phyloP scores from a whole-genome alignment of 1,139 yeast genomes.

The Hemisphaericaspora lyxosophila region DNA sequence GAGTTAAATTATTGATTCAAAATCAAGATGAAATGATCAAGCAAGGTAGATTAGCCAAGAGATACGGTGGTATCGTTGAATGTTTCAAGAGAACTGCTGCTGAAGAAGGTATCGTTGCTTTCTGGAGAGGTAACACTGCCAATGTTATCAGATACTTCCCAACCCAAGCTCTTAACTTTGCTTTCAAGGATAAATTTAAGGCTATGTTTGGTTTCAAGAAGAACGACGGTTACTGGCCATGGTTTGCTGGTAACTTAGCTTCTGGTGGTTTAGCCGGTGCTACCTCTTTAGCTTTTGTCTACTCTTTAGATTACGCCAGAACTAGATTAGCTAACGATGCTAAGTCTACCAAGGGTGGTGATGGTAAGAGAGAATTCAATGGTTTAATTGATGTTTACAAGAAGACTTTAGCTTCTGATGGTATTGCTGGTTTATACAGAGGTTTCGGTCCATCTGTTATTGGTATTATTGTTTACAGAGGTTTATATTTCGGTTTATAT shows the following conservation, averaged over 20 bases:
- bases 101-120: constrained; percentile 50
- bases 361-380: constrained; percentile 49
- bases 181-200: constrained; percentile 55
- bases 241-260: constrained; percentile 58
- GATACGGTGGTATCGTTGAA: constrained; percentile 51
- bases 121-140: constrained; percentile 62
- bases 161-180: constrained; percentile 55
- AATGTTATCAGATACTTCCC: constrained; percentile 58
- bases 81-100: constrained; percentile 56
- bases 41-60: constrained; percentile 52
- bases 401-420: constrained; percentile 54
- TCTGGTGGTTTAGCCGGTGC: constrained; percentile 60
- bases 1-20: constrained; percentile 55
- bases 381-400: constrained; percentile 56
- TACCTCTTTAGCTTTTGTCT: constrained; percentile 54
- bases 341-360: constrained; percentile 49
- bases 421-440: constrained; percentile 59
- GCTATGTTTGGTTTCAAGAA: constrained; percentile 54
- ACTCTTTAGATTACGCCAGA: constrained; percentile 57
- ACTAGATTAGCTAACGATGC: constrained; percentile 58
- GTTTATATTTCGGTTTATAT: constrained; percentile 56
- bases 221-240: constrained; percentile 49
- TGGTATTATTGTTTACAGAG: constrained; percentile 57
- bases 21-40: constrained; percentile 56
- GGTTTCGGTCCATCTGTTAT: constrained; percentile 57